phyloP scores from a whole-genome alignment of 805 yeast species.

The Cyberlindnera maclurae region DNA sequence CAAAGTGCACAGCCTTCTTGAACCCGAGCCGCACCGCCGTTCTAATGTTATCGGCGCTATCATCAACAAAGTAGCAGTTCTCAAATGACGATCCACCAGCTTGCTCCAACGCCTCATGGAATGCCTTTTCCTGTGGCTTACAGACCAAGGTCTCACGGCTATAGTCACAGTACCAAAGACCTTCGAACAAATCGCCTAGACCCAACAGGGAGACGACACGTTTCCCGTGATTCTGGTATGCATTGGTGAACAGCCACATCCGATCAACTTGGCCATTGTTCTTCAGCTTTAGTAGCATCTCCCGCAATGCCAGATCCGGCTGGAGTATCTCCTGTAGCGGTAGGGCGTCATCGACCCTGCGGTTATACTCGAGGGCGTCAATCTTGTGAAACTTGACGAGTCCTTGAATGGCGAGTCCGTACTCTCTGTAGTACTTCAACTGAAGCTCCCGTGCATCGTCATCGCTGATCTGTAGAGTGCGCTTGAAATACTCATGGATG shows the following conservation, averaged over 20 bases:
- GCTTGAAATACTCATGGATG: conserved; percentile 75
- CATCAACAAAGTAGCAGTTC: conserved; percentile 77
- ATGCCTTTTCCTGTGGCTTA: conserved; percentile 79
- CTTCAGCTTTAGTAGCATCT: conserved; percentile 39
- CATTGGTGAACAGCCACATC: conserved; percentile 92
- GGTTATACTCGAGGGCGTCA: conserved; percentile 84
- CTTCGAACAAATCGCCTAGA: conserved; percentile 89
- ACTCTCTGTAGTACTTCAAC: conserved; percentile 68
- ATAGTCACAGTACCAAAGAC: conserved; percentile 90
- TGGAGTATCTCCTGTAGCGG: conserved; percentile 74
- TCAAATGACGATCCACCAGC: conserved; percentile 47
- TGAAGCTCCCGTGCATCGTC: conserved; percentile 73
- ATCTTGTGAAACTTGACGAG: conserved; percentile 56
- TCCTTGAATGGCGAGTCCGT: conserved; percentile 93
- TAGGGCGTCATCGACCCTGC: conserved; percentile 84
- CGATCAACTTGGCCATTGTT: conserved; percentile 49
- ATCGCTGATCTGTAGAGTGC: conserved; percentile 50
- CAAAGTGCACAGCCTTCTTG: conserved; percentile 61
- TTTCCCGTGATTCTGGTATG: conserved; percentile 83
- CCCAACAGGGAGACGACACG: conserved; percentile 77
- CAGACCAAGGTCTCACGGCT: conserved; percentile 57
- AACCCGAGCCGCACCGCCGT: conserved; percentile 72
- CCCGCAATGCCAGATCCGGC: conserved; percentile 51
- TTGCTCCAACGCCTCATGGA: conserved; percentile 53
- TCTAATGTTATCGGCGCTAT: conserved; percentile 68